Base-by-base conservation (phyloP, 108 stramenopile species). In the Aurantiochytrium sp. region DNA sequence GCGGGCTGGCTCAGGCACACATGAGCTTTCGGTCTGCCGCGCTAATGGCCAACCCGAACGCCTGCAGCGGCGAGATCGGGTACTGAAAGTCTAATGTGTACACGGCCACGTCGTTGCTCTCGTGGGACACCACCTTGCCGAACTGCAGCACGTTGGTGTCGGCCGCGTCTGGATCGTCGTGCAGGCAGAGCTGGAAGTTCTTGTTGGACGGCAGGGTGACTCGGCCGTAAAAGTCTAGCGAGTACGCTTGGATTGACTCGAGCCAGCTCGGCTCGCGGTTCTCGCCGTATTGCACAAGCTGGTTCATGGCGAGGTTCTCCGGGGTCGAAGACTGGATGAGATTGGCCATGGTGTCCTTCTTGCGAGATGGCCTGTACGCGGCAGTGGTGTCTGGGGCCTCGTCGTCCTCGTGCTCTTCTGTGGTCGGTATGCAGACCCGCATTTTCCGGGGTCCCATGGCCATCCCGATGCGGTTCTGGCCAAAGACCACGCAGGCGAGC, bases 131-230 rank as follows among this genome's bases (percentile, higher is more conserved):
- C 6, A 81, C 24, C 73, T 81, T 81, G 15, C 73, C 73, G 30
- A 81, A 81, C 2, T 81, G 73, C 36, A 81, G n/a, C 6, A 81
- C 45, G 27, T 12, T 22, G 10, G 39, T 48, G 17, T 41, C 73
- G 42, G 12, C 39, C 30, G 36, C 73, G 12, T 65, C 24, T 24
- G 59, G 59, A 48, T 48, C 73, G 30, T 41, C 39, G 42, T 48
- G 42, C 45, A 81, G 12, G 45, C 39, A 48, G 19, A 81, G 4
- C 73, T 81, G 73, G 32, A 81, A 81, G 45, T 81, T 81, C 24
- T 81, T 81, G 73, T 81, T 81, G 39, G 73, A 81, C 6, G 73
- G 73, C 39, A 81, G 39, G 10, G 73, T 81, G 17, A 81, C 73
- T 6, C 73, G 73, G 27, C 73, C 73, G 19, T 81, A 48, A 81